Evolutionary conservation across 2,329 filamentous ascomycete species (phyloP), one percentile per base, ranked within the genome.

Genomic region (Curvularia verruculosa): DNA sequence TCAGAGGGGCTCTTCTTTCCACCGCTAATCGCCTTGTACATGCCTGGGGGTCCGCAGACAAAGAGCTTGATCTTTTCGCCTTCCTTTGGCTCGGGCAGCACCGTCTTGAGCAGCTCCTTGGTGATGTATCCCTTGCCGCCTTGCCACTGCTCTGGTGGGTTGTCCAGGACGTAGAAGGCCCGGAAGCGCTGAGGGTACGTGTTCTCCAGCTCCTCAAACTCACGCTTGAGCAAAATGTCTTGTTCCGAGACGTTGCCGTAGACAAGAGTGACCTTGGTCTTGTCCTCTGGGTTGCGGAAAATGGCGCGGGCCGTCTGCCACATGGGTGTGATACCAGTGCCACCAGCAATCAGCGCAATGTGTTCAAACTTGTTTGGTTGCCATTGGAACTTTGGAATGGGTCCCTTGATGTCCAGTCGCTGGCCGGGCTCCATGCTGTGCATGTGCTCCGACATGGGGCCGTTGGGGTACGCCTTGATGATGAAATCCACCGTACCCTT

Each of bases 261-360:
- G 36, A 99, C 85, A 29, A 99, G 87, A 5, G 94, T 98, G 40
- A 99, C 92, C 83, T 96, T 96, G 70, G 95, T 99, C 86, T 95
- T 93, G 82, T 99, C 95, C 41, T 91, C 86, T 59, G 94, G 92
- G 85, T 97, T 96, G 80, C 89, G 91, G 87, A 98, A 96, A 81
- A 99, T 96, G 74, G 88, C 85, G 61, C 91, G 91, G 64, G 87
- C 83, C 44, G 99, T 87, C 83, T 99, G 95, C 84, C 91, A 98
- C 94, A 98, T 97, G 67, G 95, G 95, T 10, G 95, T 95, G 78
- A 99, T 96, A 60, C 95, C 95, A 7, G 95, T 97, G 64, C 95
- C 95, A 70, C 95, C 95, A n/a, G 94, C 92, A 62, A 99, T 85
- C 65, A 94, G 83, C 37, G 86, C 89, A 69, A 96, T 87, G 82